These are phyloP conservation scores for Breynia disticha DNA, from an alignment of 441 rosid genomes.

Conservation along the genomic window DNA sequence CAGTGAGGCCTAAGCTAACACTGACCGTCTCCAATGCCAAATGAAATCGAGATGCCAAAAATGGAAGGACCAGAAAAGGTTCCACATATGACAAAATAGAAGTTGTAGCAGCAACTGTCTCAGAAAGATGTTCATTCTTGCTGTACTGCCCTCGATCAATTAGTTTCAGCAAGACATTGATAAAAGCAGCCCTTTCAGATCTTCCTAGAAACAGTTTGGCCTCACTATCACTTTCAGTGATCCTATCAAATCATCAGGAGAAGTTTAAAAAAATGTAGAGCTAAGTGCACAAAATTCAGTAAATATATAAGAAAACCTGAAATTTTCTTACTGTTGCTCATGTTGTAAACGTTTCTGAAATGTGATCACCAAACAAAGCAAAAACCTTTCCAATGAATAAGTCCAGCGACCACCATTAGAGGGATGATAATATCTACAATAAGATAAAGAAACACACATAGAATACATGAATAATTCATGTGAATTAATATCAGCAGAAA, in stretches of 20 bases:
- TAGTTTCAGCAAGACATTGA: slow-evolving; percentile 65
- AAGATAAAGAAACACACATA: slow-evolving; percentile 15
- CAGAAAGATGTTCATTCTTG: slow-evolving; percentile 96
- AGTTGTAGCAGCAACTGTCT: slow-evolving; percentile 97
- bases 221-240: slow-evolving; percentile 26
- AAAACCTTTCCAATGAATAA: slow-evolving; percentile 86
- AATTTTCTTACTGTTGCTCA: slow-evolving; percentile 74
- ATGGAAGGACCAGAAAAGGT: slow-evolving; percentile 94
- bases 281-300: slow-evolving; percentile 3
- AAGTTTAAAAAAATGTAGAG: slow-evolving; percentile 18
- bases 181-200: slow-evolving; percentile 70
- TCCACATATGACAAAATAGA: slow-evolving; percentile 93
- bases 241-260: slow-evolving; percentile 42
- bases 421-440: slow-evolving; percentile 88
- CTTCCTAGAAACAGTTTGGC: slow-evolving; percentile 49
- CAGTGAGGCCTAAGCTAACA: slow-evolving; percentile 16
- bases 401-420: slow-evolving; percentile 99
- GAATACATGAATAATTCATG: slow-evolving; percentile 13
- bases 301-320: slow-evolving; percentile 14
- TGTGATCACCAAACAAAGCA: slow-evolving; percentile 64
- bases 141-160: slow-evolving; percentile 99
- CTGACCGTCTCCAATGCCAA: slow-evolving; percentile 99
- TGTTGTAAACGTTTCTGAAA: slow-evolving; percentile 91
- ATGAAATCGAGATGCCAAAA: slow-evolving; percentile 84
- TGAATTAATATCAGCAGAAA: not conserved